These are phyloP conservation scores for Arachis hypogaea DNA, from an alignment of 306 rosid species.

Conservation along the genomic window DNA sequence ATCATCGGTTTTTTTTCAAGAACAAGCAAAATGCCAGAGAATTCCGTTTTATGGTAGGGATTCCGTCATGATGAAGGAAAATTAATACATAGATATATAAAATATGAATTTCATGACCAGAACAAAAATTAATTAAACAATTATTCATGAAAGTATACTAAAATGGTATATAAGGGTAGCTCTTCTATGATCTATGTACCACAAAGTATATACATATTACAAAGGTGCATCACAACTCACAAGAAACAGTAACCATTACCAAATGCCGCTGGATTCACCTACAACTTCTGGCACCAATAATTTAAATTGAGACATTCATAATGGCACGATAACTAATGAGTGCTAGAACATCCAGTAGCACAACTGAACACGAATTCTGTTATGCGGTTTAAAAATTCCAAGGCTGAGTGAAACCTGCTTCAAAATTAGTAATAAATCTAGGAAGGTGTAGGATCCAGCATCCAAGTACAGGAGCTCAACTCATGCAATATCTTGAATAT, in stretches of 20 bases:
- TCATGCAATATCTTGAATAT: conserved; percentile 12
- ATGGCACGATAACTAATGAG: background rate
- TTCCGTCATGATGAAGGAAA: background rate
- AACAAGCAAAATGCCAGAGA: too few relatives aligned
- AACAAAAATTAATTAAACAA: background rate
- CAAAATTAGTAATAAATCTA: conserved; percentile 5
- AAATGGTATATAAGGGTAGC: background rate
- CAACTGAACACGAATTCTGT: background rate
- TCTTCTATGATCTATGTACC: background rate
- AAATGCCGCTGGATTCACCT: background rate
- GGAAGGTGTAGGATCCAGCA: conserved; percentile 11
- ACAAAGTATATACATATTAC: background rate
- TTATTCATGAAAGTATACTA: background rate
- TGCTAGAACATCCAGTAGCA: background rate
- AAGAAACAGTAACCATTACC: background rate
- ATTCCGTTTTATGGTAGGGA: background rate
- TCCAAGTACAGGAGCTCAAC: conserved; percentile 10
- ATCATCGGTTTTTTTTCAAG: too few relatives aligned
- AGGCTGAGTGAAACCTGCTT: background rate
- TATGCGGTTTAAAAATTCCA: background rate
- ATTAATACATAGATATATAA: background rate
- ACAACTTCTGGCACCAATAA: conserved; percentile 14
- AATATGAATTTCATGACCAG: too few relatives aligned
- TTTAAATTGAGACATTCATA: background rate
- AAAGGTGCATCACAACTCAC: background rate